These are phyloP conservation scores for Xylaria sp. DNA, from an alignment of 2,329 filamentous ascomycete genomes.

Conservation along the genomic window DNA sequence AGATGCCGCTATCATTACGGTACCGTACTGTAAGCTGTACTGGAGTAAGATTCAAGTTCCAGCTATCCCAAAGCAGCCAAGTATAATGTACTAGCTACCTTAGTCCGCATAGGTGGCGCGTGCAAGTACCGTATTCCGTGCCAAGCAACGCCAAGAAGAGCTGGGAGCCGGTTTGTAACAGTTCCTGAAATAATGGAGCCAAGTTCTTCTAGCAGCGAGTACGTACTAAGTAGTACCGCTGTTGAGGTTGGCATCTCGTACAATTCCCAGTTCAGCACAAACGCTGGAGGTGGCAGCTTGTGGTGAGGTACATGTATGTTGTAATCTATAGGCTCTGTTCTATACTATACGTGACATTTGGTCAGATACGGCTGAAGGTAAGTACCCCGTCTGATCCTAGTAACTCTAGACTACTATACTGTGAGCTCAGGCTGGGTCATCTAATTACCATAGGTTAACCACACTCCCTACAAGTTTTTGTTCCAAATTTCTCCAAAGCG, in stretches of 20 bases:
- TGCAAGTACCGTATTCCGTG: not conserved
- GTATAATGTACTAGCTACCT: not conserved
- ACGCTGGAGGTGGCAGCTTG: not conserved
- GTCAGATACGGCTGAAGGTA: not conserved
- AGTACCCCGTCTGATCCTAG: not conserved
- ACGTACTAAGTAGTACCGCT: too few species aligned
- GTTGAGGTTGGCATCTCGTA: constrained; percentile 8
- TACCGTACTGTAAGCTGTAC: not conserved
- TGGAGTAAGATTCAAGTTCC: not conserved
- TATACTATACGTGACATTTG: not conserved
- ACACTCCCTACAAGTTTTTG: not conserved
- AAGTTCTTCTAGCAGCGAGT: not conserved
- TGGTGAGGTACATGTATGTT: not conserved
- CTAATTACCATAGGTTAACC: not conserved
- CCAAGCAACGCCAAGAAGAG: constrained; percentile 16
- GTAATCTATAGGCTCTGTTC: not conserved
- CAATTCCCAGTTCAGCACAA: constrained; percentile 15
- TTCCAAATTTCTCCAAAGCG: not conserved
- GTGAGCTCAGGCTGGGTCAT: not conserved
- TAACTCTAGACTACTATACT: not conserved
- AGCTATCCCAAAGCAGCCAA: not conserved
- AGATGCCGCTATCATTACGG: not conserved
- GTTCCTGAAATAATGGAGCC: constrained; percentile 16
- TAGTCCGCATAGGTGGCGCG: not conserved
- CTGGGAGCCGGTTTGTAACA: not conserved